These are phyloP conservation scores for Colletotrichum coccodes DNA, from an alignment of 2,329 filamentous ascomycete species.

Conservation along the genomic window DNA sequence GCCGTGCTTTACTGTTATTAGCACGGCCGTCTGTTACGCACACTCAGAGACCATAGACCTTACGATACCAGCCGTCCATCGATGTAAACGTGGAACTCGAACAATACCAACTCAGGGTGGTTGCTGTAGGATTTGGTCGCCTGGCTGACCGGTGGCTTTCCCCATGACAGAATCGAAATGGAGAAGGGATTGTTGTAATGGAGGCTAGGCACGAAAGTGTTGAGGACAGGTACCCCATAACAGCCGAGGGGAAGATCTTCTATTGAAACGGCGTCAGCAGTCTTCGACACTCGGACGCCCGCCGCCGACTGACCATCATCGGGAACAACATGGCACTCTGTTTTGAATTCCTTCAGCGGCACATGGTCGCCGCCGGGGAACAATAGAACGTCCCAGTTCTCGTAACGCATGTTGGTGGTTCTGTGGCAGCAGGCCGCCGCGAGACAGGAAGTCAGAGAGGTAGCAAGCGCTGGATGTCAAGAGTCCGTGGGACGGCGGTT, in stretches of 20 bases:
- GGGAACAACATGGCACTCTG: conserved; percentile 76
- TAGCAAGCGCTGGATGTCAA: not conserved
- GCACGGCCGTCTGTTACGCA: no score
- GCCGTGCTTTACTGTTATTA: conserved; percentile 51
- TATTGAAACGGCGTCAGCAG: conserved; percentile 37
- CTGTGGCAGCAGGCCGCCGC: no score
- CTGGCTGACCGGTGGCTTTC: conserved; percentile 67
- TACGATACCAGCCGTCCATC: conserved; percentile 75
- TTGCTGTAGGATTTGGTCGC: conserved; percentile 66
- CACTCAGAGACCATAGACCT: conserved; percentile 33
- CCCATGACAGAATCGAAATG: conserved; percentile 82
- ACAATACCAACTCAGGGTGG: conserved; percentile 64
- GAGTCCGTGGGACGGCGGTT: not conserved
- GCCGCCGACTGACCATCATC: conserved; percentile 51
- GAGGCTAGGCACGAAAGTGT: conserved; percentile 77
- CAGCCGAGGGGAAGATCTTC: conserved; percentile 62
- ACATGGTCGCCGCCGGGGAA: conserved; percentile 75
- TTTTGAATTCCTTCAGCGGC: conserved; percentile 85
- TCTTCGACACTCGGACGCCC: not conserved
- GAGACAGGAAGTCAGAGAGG: no score
- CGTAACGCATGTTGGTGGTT: conserved; percentile 75
- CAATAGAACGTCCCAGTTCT: conserved; percentile 87
- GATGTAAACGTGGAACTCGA: conserved; percentile 74
- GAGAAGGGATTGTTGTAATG: conserved; percentile 68
- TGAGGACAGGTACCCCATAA: conserved; percentile 71